A percentile compares a stretch with the other conserved stretches of the same genome.
Evolutionary conservation across 768 basidiomycete genomes (phyloP).

Genomic region (Lactarius evosmus): DNA sequence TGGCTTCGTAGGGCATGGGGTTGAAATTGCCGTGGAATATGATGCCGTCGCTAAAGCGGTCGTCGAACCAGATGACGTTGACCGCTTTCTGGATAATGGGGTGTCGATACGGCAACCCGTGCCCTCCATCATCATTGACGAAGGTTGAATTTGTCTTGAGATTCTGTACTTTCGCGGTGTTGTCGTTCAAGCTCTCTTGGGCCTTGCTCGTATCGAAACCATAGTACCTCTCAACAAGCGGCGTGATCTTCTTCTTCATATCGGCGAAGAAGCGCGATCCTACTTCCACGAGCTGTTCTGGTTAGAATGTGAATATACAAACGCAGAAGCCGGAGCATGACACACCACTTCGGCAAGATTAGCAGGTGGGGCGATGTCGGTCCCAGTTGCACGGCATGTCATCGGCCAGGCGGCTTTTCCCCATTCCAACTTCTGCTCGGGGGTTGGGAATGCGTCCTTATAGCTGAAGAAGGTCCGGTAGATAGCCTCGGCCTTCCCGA

Average conservation of each 20-base stretch:
- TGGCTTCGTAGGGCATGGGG: slow-evolving; percentile 23
- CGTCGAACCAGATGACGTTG: slow-evolving; percentile 22
- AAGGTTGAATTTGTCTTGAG: slow-evolving; percentile 17
- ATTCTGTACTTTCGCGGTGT: slow-evolving; percentile 1
- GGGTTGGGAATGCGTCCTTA: slow-evolving; percentile 19
- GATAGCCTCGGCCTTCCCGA: slow-evolving; percentile 2
- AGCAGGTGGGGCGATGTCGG: background rate
- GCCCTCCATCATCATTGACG: background rate
- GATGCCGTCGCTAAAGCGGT: slow-evolving; percentile 19
- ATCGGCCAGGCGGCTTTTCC: slow-evolving; percentile 10
- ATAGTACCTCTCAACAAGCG: slow-evolving; percentile 19
- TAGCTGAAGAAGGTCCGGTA: slow-evolving; percentile 18
- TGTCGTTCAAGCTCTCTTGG: slow-evolving; percentile 7
- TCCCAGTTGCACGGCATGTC: slow-evolving; percentile 17
- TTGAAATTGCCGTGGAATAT: slow-evolving; percentile 13
- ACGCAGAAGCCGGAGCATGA: background rate
- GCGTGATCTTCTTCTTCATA: slow-evolving; percentile 16
- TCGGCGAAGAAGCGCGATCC: slow-evolving; percentile 7
- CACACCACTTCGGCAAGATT: slow-evolving; percentile 15
- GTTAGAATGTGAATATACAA: background rate
- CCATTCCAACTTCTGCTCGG: slow-evolving; percentile 15
- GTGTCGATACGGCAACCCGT: slow-evolving; percentile 15
- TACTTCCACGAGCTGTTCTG: slow-evolving; percentile 2
- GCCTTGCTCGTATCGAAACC: slow-evolving; percentile 21
- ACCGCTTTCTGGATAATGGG: slow-evolving; percentile 19